Conservation (phyloP, 176 grass and related monocot genomes). For the barley (Hordeum vulgare) region MorexV3_pseudomolecules_assembly NC_058520.1:5094606-5095105, state of each 20-base stretch:
- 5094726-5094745: conserved; percentile 50
- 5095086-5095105: background rate
- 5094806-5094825: conserved; percentile 1
- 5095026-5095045: background rate
- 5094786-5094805: conserved; percentile 30
- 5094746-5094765: conserved; percentile 25
- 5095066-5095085: conserved; percentile 19
- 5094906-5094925: fast-evolving
- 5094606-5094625: background rate
- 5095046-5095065: conserved; percentile 28
- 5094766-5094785: conserved; percentile 25
- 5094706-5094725: background rate
- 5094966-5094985: background rate
- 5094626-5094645: conserved; percentile 30
- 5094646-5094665: conserved; percentile 21
- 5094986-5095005: conserved; percentile 16
- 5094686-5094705: conserved; percentile 13
- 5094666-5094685: conserved; percentile 33
- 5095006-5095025: conserved; percentile 18
- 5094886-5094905: conserved; percentile 23
- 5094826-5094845: background rate
- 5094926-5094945: conserved; percentile 27
- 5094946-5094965: background rate
- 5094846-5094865: conserved; percentile 26
- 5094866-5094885: conserved; percentile 14